Evolutionary conservation across 257 asterid genomes (phyloP).

Genomic region (Paraleonurus japonicus): DNA sequence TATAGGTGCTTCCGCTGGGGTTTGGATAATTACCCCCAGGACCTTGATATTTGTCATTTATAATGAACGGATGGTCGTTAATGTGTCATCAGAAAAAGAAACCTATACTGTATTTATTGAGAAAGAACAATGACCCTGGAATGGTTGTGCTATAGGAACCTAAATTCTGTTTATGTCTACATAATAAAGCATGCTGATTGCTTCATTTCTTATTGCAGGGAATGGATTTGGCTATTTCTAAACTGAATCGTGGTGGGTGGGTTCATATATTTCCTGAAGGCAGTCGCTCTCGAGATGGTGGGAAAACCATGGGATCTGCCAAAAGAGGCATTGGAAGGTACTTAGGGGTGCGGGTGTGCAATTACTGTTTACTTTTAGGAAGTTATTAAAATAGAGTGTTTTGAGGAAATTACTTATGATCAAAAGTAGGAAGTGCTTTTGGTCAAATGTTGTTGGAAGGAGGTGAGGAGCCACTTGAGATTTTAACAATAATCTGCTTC

Average conservation of each 20-base stretch:
- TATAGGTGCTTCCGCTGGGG: background rate
- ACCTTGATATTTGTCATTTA: background rate
- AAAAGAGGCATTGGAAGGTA: constrained; percentile 91
- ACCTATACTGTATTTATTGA: background rate
- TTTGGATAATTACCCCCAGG: constrained; percentile 3
- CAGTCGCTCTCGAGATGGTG: constrained; percentile 93
- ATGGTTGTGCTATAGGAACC: constrained; percentile 12
- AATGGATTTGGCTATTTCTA: constrained; percentile 89
- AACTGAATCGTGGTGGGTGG: constrained; percentile 89
- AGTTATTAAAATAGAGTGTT: background rate
- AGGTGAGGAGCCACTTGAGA: background rate
- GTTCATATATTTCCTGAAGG: constrained; percentile 98
- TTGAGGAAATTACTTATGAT: background rate
- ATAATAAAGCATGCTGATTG: constrained; percentile 13
- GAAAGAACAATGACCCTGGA: background rate
- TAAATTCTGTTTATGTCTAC: background rate
- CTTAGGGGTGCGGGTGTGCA: background rate
- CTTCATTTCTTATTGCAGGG: constrained; percentile 49
- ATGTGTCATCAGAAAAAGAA: background rate
- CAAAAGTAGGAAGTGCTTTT: background rate
- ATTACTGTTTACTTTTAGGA: background rate
- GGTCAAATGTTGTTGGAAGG: background rate
- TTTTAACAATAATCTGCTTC: background rate
- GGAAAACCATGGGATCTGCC: constrained; percentile 68
- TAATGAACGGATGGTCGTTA: background rate